Conservation (phyloP, 1,139 yeast species). For the Taiozyma sp. region DNA sequence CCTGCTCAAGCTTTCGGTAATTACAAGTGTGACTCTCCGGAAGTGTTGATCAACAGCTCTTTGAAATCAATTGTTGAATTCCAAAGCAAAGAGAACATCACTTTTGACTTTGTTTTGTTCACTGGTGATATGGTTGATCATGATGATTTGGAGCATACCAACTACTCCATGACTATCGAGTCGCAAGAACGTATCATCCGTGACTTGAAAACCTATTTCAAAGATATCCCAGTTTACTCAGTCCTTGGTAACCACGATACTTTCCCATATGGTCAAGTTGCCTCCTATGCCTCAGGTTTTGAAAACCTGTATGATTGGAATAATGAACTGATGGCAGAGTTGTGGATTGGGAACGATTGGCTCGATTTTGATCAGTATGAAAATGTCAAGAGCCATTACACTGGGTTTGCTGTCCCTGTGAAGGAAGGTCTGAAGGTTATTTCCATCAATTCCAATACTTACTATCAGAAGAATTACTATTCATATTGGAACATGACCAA, state of each 20-base stretch:
- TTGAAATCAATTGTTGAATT: slow-evolving; percentile 39
- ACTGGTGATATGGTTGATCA: slow-evolving; percentile 71
- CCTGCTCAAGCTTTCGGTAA: slow-evolving; percentile 61
- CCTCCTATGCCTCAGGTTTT: slow-evolving; percentile 46
- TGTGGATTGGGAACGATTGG: slow-evolving; percentile 51
- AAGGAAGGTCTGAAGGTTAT: slow-evolving; percentile 54
- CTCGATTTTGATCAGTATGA: slow-evolving; percentile 12
- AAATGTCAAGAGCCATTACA: slow-evolving; percentile 38
- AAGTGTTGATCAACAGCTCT: slow-evolving; percentile 49
- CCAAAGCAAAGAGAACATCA: slow-evolving; percentile 27
- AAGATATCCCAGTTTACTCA: slow-evolving; percentile 54
- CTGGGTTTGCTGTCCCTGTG: slow-evolving; percentile 58
- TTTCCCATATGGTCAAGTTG: slow-evolving; percentile 65
- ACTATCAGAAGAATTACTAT: slow-evolving; percentile 61
- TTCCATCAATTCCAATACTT: slow-evolving; percentile 60
- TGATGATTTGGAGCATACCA: slow-evolving; percentile 40
- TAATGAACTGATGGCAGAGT: slow-evolving; percentile 50
- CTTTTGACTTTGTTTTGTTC: slow-evolving; percentile 56
- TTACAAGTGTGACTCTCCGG: slow-evolving; percentile 63
- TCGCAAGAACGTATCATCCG: slow-evolving; percentile 49
- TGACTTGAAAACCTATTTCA: slow-evolving; percentile 49
- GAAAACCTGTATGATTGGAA: slow-evolving; percentile 53
- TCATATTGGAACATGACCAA: slow-evolving; percentile 46
- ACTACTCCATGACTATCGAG: slow-evolving; percentile 40
- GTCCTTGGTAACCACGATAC: slow-evolving; percentile 71